Percentiles rank a stretch among this genome's conserved stretches.
phyloP scores from a whole-genome alignment of 306 rosid genomes.

The Lablab purpureus region DNA sequence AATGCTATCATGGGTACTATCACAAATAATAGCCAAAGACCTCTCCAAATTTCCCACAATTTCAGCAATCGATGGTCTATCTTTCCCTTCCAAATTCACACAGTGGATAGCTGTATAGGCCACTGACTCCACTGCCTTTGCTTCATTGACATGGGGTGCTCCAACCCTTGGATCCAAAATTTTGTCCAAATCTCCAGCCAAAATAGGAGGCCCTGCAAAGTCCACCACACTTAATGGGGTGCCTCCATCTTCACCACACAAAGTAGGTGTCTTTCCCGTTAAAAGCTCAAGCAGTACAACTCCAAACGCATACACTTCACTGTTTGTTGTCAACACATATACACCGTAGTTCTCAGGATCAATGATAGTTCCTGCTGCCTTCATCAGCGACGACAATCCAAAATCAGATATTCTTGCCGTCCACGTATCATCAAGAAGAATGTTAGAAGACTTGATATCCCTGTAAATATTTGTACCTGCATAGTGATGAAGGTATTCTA shows the following conservation, averaged over 20 bases:
- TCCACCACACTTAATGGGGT: slow-evolving; percentile 54
- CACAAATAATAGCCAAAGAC: slow-evolving; percentile 71
- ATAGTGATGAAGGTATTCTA: slow-evolving; percentile 79
- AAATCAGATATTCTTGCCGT: slow-evolving; percentile 75
- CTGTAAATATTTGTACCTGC: slow-evolving; percentile 76
- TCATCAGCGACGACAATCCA: slow-evolving; percentile 54
- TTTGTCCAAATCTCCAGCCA: slow-evolving; percentile 70
- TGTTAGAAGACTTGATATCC: slow-evolving; percentile 80
- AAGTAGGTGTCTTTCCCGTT: neutral
- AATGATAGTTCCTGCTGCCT: slow-evolving; percentile 75
- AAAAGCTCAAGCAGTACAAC: slow-evolving; percentile 13
- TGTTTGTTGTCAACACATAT: slow-evolving; percentile 44
- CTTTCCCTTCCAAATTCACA: slow-evolving; percentile 89
- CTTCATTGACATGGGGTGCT: slow-evolving; percentile 63
- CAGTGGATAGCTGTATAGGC: slow-evolving; percentile 77
- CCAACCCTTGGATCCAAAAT: slow-evolving; percentile 77
- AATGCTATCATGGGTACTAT: slow-evolving; percentile 63
- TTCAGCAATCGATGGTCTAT: slow-evolving; percentile 84
- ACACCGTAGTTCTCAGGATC: slow-evolving; percentile 80
- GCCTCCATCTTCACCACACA: neutral
- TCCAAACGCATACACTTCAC: neutral
- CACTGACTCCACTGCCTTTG: slow-evolving; percentile 82
- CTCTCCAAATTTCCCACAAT: slow-evolving; percentile 80
- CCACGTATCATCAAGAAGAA: slow-evolving; percentile 69
- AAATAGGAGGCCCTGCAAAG: slow-evolving; percentile 75